A percentile compares a stretch with the other conserved stretches of the same genome.
phyloP scores from a whole-genome alignment of 306 rosid species.

The Cucurbita ficifolia region DNA sequence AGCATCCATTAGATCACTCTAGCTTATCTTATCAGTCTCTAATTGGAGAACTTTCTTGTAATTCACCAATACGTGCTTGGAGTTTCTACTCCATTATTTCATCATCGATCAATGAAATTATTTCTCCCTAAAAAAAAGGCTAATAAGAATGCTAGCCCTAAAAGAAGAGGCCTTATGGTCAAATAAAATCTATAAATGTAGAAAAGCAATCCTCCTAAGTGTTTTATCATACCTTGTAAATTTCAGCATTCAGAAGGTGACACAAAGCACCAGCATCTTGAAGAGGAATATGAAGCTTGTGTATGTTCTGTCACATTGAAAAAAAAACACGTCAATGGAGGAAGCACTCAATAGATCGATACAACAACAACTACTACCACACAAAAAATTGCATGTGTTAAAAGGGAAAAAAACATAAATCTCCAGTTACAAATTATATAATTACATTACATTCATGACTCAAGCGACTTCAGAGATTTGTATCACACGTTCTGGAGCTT shows the following conservation, averaged over 20 bases:
- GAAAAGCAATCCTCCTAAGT: background rate
- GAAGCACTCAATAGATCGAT: constrained; percentile 1
- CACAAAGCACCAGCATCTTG: constrained; percentile 31
- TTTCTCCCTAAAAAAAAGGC: no score
- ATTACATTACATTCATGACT: background rate
- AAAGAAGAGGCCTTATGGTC: background rate
- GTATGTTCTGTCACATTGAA: constrained; percentile 56
- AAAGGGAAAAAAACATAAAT: background rate
- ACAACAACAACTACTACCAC: background rate
- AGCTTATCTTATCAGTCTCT: no score
- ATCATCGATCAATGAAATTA: no score
- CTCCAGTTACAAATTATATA: background rate
- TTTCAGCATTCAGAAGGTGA: constrained; percentile 44
- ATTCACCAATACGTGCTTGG: no score
- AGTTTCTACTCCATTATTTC: no score
- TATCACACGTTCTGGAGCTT: background rate
- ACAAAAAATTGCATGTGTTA: constrained; percentile 1
- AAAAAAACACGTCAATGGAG: background rate
- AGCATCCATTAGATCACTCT: no score
- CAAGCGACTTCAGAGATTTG: background rate
- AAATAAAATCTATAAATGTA: background rate
- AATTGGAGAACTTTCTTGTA: no score
- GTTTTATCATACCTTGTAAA: constrained; percentile 51
- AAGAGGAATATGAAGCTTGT: constrained; percentile 37
- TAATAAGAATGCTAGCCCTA: background rate